phyloP scores from a whole-genome alignment of 192 early-diverging fungal species.

The Borealophlyctis nickersoniae region DNA sequence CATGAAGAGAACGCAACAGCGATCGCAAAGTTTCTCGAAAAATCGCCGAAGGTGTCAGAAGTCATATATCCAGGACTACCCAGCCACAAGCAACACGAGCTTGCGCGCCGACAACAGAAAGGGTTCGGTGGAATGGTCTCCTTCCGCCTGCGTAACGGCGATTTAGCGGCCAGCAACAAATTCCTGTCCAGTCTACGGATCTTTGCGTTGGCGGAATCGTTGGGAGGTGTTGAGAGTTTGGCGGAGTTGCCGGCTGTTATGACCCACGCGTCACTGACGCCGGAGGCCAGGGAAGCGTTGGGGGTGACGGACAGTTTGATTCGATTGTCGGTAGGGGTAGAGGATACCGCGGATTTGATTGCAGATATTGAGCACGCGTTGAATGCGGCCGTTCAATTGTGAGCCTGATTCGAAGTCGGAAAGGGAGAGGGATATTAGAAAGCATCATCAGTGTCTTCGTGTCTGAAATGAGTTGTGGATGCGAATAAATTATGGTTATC shows the following conservation, averaged over 20 bases:
- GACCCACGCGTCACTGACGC: constrained; percentile 89
- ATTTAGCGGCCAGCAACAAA: constrained; percentile 71
- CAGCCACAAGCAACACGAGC: constrained; percentile 87
- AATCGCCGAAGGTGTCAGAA: constrained; percentile 65
- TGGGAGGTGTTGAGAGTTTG: constrained; percentile 94
- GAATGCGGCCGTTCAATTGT: constrained; percentile 23
- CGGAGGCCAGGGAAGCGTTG: constrained; percentile 77
- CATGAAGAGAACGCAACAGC: constrained; percentile 82
- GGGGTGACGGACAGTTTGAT: constrained; percentile 94
- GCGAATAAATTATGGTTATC: no score
- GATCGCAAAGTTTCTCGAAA: constrained; percentile 78
- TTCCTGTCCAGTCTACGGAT: constrained; percentile 77
- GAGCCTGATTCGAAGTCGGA: background rate
- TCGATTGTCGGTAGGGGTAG: constrained; percentile 89
- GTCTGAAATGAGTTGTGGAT: no score
- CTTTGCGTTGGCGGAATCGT: constrained; percentile 93
- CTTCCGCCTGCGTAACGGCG: constrained; percentile 81
- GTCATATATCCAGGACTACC: constrained; percentile 93
- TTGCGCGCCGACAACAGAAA: constrained; percentile 82
- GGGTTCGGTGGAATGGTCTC: constrained; percentile 98
- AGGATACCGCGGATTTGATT: constrained; percentile 85
- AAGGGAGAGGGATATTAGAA: no score
- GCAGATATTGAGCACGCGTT: constrained; percentile 73
- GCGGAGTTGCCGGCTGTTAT: constrained; percentile 92
- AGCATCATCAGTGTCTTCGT: no score